A percentile compares a stretch with the other conserved stretches of the same genome.
Conservation (phyloP, 345 rosid genomes). For the Salix udensis region DNA sequence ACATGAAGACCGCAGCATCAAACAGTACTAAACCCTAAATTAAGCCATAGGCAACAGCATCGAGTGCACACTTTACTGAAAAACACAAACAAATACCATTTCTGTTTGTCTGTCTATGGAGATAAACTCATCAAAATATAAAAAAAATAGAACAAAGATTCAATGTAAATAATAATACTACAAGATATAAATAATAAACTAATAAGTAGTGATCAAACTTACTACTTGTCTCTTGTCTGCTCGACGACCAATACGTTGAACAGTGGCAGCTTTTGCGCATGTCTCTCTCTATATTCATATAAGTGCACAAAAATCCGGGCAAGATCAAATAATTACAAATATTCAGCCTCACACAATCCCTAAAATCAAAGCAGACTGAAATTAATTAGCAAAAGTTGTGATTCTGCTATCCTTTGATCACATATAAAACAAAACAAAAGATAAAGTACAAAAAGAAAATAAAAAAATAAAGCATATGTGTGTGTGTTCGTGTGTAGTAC, state of each 20-base stretch:
- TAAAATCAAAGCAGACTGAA: slow-evolving; percentile 47
- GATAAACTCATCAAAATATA: slow-evolving; percentile 14
- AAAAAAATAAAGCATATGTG: background rate
- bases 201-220: slow-evolving; percentile 35
- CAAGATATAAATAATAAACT: slow-evolving; percentile 19
- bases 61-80: slow-evolving; percentile 42
- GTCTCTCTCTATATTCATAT: slow-evolving; percentile 17
- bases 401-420: slow-evolving; percentile 33
- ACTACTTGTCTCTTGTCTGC: slow-evolving; percentile 60
- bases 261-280: slow-evolving; percentile 75
- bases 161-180: background rate
- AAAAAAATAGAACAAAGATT: slow-evolving; percentile 5
- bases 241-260: slow-evolving; percentile 64
- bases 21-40: slow-evolving; percentile 4
- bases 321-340: slow-evolving; percentile 36
- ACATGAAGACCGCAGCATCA: slow-evolving; percentile 13
- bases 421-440: slow-evolving; percentile 24
- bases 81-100: slow-evolving; percentile 38
- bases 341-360: slow-evolving; percentile 31
- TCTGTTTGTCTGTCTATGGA: slow-evolving; percentile 9
- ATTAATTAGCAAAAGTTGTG: slow-evolving; percentile 18
- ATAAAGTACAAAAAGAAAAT: slow-evolving; percentile 5
- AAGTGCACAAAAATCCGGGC: slow-evolving; percentile 49
- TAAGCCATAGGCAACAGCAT: background rate
- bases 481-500: background rate